phyloP scores from a whole-genome alignment of 805 yeast species.

The Tetrapisispora phaffii region DNA sequence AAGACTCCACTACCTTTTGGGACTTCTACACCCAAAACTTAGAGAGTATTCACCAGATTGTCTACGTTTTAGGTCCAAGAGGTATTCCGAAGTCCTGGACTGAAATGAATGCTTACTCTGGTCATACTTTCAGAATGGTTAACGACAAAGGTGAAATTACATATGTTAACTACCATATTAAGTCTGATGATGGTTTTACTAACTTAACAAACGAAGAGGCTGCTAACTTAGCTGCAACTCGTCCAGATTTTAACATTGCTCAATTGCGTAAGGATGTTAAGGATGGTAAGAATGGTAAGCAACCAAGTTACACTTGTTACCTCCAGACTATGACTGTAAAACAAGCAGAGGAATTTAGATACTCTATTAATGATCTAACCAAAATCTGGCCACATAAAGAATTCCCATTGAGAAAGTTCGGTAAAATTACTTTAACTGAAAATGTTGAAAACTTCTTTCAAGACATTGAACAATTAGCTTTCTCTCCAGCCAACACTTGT shows the following conservation, averaged over 20 bases:
- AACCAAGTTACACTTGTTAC: slow-evolving; percentile 43
- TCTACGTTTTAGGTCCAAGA: slow-evolving; percentile 48
- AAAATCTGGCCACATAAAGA: slow-evolving; percentile 83
- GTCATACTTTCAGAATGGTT: slow-evolving; percentile 52
- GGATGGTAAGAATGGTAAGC: slow-evolving; percentile 39
- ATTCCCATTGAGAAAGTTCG: slow-evolving; percentile 76
- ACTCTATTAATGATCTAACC: slow-evolving; percentile 79
- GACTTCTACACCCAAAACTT: slow-evolving; percentile 47
- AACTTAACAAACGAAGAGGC: slow-evolving; percentile 39
- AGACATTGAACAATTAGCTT: slow-evolving; percentile 48
- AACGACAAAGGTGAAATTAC: slow-evolving; percentile 41
- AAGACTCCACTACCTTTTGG: slow-evolving; percentile 47
- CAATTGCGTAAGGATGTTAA: slow-evolving; percentile 37
- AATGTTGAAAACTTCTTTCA: slow-evolving; percentile 46
- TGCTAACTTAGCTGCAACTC: slow-evolving; percentile 35
- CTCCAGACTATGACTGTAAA: slow-evolving; percentile 63
- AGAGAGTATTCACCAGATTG: slow-evolving; percentile 48
- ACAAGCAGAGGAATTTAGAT: slow-evolving; percentile 64
- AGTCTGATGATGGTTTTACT: slow-evolving; percentile 42
- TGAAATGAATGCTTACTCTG: slow-evolving; percentile 53
- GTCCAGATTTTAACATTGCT: slow-evolving; percentile 41
- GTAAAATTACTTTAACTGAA: slow-evolving; percentile 43
- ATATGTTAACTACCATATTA: slow-evolving; percentile 48
- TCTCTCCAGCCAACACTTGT: slow-evolving; percentile 56
- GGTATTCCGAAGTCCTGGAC: slow-evolving; percentile 50